Conservation (phyloP, 2,329 filamentous ascomycete genomes). For the Cordyceps sp. region DNA sequence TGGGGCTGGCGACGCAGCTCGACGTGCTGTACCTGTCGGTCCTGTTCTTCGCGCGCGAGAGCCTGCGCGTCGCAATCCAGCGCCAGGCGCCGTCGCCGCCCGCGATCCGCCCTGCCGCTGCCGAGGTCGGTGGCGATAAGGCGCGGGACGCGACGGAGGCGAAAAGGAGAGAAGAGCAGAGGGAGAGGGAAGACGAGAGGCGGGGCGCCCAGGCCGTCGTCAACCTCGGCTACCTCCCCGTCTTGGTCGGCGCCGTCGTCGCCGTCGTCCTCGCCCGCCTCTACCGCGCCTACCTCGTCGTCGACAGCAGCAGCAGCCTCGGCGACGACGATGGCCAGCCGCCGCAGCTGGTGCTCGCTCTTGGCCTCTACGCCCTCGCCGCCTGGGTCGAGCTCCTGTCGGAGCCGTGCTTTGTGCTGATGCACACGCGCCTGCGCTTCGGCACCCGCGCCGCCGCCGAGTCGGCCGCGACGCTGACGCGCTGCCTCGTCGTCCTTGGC, state of each 20-base stretch:
- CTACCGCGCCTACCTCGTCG: constrained; percentile 52
- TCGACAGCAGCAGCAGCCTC: constrained; percentile 46
- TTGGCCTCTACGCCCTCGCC: constrained; percentile 38
- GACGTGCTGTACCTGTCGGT: constrained; percentile 86
- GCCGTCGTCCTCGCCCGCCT: constrained; percentile 46
- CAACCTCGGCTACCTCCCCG: constrained; percentile 73
- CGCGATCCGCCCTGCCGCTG: too few species aligned
- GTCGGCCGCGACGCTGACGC: constrained; percentile 60
- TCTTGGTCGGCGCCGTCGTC: constrained; percentile 50
- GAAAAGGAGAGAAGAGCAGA: too few species aligned
- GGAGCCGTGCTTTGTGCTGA: constrained; percentile 79
- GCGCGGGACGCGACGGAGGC: too few species aligned
- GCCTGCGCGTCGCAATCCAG: constrained; percentile 79
- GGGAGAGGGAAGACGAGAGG: neutral
- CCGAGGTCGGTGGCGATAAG: too few species aligned
- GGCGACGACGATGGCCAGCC: constrained; percentile 23
- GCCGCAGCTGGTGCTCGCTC: constrained; percentile 41
- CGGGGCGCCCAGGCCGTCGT: constrained; percentile 51
- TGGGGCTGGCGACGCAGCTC: constrained; percentile 77
- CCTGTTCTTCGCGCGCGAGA: constrained; percentile 90
- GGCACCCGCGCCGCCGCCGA: constrained; percentile 70
- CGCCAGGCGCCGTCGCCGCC: constrained; percentile 33
- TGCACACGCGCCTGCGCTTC: constrained; percentile 69
- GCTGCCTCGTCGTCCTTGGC: constrained; percentile 60
- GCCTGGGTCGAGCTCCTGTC: constrained; percentile 59